Base-by-base conservation (phyloP, 208 protist species). In the Endotrypanum monterogeii region DNA sequence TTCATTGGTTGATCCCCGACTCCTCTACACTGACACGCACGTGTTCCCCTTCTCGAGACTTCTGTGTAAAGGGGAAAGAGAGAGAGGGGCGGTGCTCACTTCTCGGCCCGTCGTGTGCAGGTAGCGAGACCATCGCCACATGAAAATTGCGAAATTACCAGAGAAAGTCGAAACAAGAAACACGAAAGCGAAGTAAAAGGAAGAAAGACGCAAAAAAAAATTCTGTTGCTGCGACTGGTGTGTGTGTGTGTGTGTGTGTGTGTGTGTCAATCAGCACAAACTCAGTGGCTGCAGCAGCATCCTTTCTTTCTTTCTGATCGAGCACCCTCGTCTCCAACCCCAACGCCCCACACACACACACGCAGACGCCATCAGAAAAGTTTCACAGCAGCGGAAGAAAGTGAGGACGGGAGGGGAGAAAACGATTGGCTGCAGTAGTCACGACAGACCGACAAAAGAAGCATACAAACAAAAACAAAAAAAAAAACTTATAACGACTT, bases 361-460 rank as follows among this genome's bases (percentile, higher is more conserved):
- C n/a, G n/a, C n/a, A n/a, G 28, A 32, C 55, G 32, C 30, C 57
- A 76, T 73, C 50, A 56, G 12, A 35, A 28, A 71, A 35, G 37
- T 52, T 56, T 48, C 55, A 65, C n/a, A n/a, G n/a, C n/a, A n/a
- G n/a, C n/a, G n/a, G n/a, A n/a, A n/a, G n/a, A n/a, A n/a, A n/a
- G n/a, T n/a, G n/a, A n/a, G n/a, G n/a, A n/a, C n/a, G n/a, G 5
- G 25, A 7, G 71, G 46, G 35, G 18, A 68, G 56, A 69, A 48
- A 48, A 11, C 5, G 12, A 48, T 5, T 48, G 44, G 23, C 50
- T 56, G 67, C 58, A 79, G 37, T 39, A 62, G 25, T 14, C 66
- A 32, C 5, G 8, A 37, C 48, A 32, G 50, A 54, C 9, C 28
- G 71, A 57, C 63, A 41, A 62, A 61, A 60, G 60, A 78, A 65